Conservation (phyloP, 495 filamentous ascomycete species). For the Tuber brumale region DNA sequence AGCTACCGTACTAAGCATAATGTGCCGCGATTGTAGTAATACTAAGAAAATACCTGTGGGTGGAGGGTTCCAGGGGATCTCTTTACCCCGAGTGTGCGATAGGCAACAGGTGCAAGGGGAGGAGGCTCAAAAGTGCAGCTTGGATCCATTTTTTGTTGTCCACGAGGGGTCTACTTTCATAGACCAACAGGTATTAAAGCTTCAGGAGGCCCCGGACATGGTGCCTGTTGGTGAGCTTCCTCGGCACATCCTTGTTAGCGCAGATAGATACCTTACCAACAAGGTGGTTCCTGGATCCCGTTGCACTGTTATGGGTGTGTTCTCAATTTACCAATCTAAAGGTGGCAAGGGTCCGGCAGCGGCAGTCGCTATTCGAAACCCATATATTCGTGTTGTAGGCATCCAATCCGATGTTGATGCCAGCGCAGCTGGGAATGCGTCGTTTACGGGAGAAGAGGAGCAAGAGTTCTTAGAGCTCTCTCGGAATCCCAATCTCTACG, state of each 20-base stretch:
- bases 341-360: conserved; percentile 70
- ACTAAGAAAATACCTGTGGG: conserved; percentile 63
- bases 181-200: conserved; percentile 95
- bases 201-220: conserved; percentile 97
- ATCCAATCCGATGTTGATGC: conserved; percentile 86
- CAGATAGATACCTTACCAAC: conserved; percentile 93
- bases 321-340: conserved; percentile 93
- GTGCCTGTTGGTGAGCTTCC: conserved; percentile 96
- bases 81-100: conserved; percentile 70
- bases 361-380: conserved; percentile 90
- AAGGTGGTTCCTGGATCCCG: conserved; percentile 90
- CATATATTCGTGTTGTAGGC: conserved; percentile 90
- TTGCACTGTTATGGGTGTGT: conserved; percentile 94
- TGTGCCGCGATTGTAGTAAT: conserved; percentile 82
- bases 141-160: conserved; percentile 91
- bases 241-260: conserved; percentile 86
- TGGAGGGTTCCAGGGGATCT: conserved; percentile 78
- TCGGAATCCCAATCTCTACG: conserved; percentile 83
- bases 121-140: conserved; percentile 60
- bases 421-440: conserved; percentile 73
- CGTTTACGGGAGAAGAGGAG: conserved; percentile 93
- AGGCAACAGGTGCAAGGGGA: conserved; percentile 47
- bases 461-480: conserved; percentile 95
- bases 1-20: conserved; percentile 75
- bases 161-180: conserved; percentile 95